Evolutionary conservation across 331 rosid genomes (phyloP).

Genomic region (Pyrus hybrid): DNA sequence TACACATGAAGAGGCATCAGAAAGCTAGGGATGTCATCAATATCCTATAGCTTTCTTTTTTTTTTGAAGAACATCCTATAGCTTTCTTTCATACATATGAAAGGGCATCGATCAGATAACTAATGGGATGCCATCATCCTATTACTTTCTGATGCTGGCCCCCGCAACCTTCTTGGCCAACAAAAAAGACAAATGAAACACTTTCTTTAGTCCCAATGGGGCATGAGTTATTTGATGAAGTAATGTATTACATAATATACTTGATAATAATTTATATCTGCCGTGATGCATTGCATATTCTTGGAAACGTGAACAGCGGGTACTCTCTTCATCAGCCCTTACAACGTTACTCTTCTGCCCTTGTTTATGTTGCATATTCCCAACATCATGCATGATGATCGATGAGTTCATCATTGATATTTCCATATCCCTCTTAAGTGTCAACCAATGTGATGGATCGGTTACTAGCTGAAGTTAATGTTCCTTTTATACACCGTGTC

Average conservation of each 20-base stretch:
- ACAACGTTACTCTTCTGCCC: too few relatives aligned
- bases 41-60: neutral
- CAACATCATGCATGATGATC: neutral
- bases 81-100: neutral
- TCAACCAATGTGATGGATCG: neutral
- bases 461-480: too few relatives aligned
- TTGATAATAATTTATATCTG: neutral
- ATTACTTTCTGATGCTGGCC: neutral
- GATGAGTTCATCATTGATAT: neutral
- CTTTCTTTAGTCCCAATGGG: constrained; percentile 25
- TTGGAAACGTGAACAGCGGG: neutral
- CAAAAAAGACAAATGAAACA: constrained; percentile 20
- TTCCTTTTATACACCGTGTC: neutral
- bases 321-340: neutral
- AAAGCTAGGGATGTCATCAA: neutral
- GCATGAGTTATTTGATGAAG: constrained; percentile 7
- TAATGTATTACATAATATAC: neutral
- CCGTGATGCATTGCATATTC: neutral
- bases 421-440: neutral
- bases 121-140: neutral
- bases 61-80: too few relatives aligned
- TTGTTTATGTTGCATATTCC: neutral
- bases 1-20: neutral
- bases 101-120: neutral
- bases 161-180: constrained; percentile 25